These are phyloP conservation scores for Apiotrichum akiyoshidainum DNA, from an alignment of 1,284 basidiomycete genomes.

Conservation along the genomic window DNA sequence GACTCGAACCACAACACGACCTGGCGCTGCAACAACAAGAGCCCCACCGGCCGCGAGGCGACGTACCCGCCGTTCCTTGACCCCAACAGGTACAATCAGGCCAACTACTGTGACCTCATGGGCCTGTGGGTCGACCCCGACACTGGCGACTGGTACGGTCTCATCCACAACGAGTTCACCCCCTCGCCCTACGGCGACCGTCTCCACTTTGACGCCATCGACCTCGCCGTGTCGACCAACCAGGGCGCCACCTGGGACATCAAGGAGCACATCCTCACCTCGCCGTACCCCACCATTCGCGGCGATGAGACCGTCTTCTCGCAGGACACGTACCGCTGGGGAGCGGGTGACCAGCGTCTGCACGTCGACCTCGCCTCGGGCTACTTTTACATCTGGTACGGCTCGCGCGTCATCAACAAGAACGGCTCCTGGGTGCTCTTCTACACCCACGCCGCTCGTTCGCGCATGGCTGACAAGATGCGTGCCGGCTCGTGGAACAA, in stretches of 20 bases:
- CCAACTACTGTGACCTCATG: slow-evolving; percentile 14
- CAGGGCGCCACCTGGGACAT: slow-evolving; percentile 10
- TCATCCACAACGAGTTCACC: slow-evolving; percentile 13
- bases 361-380: slow-evolving; percentile 9
- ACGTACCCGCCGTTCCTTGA: slow-evolving; percentile 1
- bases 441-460: slow-evolving; percentile 11
- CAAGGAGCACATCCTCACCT: slow-evolving; percentile 4
- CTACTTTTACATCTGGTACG: slow-evolving; percentile 13
- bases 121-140: slow-evolving; percentile 14
- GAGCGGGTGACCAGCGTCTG: slow-evolving; percentile 12
- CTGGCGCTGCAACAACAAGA: slow-evolving; percentile 12
- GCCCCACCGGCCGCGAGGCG: slow-evolving; percentile 6
- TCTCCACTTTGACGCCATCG: slow-evolving; percentile 13
- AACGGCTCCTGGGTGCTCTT: slow-evolving; percentile 4
- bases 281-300: slow-evolving; percentile 4
- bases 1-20: slow-evolving; percentile 11
- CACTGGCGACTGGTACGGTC: slow-evolving; percentile 7
- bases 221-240: slow-evolving; percentile 5
- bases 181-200: slow-evolving; percentile 8
- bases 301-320: slow-evolving; percentile 3
- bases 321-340: slow-evolving; percentile 7
- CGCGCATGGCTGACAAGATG: slow-evolving; percentile 7
- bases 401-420: slow-evolving; percentile 9
- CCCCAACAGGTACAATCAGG: slow-evolving; percentile 2
- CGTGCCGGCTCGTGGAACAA: slow-evolving; percentile 7